Base-by-base conservation (phyloP, 352 stramenopile species). In the Phytopythium oedochilum region DNA sequence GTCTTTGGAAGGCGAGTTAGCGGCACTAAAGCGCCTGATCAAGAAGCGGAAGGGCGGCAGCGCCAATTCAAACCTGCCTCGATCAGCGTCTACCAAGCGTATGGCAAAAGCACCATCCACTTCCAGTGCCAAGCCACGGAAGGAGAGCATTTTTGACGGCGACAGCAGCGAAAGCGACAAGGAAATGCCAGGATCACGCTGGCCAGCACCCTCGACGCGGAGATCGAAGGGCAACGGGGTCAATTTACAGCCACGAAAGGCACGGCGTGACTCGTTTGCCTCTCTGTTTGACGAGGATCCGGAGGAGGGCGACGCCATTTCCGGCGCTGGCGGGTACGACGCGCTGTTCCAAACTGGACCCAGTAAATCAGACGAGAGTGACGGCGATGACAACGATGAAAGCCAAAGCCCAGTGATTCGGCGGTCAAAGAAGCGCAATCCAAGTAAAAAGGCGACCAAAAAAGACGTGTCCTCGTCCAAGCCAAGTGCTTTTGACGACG, bases 71-170 rank as follows among this genome's bases (percentile, higher is more conserved):
- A 25, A 11, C 8, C 9, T n/a, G 8, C 8, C 45, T 39, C 20
- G 28, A 40, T 39, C 45, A 38, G 9, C 40, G 12, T 15, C 40
- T 14, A 14, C 20, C 22, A 28, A 49, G 28, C n/a, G 17, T 5
- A 44, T 44, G 18, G 15, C 42, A 18, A 44, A 22, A 20, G 14
- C 23, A 34, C 5, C 5, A 9, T n/a, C 23, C 3, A 22, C 2
- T 44, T 8, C 12, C 17, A 54, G 32, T 31, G 25, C 12, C 9
- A 42, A 54, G 31, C 48, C 36, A 39, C 63, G 74, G n/a, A 89
- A 89, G 63, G 59, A 79, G 40, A 89, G 75, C 53, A 92, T 92
- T 35, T 92, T 92, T 50, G 77, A 89, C 34, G 68, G 73, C 22
- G 70, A 83, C 22, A 79, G 68, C 50, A 86, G 74, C 50, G 76